These are phyloP conservation scores for Teratosphaeria gauchensis DNA, from an alignment of 2,329 filamentous ascomycete genomes.

Conservation along the genomic window DNA sequence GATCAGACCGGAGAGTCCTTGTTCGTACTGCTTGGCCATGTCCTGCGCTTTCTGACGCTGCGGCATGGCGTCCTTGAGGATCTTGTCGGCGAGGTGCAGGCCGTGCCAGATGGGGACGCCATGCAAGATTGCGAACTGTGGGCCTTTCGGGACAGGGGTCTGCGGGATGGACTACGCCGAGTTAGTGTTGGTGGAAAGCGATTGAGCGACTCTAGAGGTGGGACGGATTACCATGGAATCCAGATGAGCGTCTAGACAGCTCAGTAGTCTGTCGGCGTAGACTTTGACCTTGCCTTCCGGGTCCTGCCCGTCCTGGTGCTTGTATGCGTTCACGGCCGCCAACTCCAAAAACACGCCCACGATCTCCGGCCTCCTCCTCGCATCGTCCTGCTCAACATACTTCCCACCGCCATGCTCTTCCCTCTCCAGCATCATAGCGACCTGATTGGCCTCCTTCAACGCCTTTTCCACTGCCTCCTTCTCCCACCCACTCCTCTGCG, in stretches of 20 bases:
- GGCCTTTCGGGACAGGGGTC: slow-evolving; percentile 5
- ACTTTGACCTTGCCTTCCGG: slow-evolving; percentile 30
- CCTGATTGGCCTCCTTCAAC: slow-evolving; percentile 28
- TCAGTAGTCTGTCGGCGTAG: slow-evolving; percentile 31
- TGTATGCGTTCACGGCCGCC: slow-evolving; percentile 31
- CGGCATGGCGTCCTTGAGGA: slow-evolving; percentile 30
- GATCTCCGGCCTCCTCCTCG: slow-evolving; percentile 27
- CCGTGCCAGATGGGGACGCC: slow-evolving; percentile 34
- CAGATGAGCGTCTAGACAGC: slow-evolving; percentile 12
- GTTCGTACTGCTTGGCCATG: slow-evolving; percentile 18
- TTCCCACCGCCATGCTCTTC: slow-evolving; percentile 28
- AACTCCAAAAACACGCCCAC: slow-evolving; percentile 36
- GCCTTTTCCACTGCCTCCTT: slow-evolving; percentile 29
- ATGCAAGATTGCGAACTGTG: slow-evolving; percentile 19
- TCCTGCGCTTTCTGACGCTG: slow-evolving; percentile 11
- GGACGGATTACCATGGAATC: slow-evolving; percentile 6
- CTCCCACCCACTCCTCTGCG: slow-evolving; percentile 27
- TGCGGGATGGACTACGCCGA: slow-evolving; percentile 6
- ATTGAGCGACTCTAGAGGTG: background rate
- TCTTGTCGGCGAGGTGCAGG: slow-evolving; percentile 32
- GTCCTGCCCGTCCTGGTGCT: slow-evolving; percentile 24
- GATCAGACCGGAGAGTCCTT: slow-evolving; percentile 13
- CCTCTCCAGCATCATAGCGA: slow-evolving; percentile 33
- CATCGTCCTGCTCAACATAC: slow-evolving; percentile 16
- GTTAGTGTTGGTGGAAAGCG: background rate